phyloP scores from a whole-genome alignment of 768 basidiomycete species.

The Calocybe indica region DNA sequence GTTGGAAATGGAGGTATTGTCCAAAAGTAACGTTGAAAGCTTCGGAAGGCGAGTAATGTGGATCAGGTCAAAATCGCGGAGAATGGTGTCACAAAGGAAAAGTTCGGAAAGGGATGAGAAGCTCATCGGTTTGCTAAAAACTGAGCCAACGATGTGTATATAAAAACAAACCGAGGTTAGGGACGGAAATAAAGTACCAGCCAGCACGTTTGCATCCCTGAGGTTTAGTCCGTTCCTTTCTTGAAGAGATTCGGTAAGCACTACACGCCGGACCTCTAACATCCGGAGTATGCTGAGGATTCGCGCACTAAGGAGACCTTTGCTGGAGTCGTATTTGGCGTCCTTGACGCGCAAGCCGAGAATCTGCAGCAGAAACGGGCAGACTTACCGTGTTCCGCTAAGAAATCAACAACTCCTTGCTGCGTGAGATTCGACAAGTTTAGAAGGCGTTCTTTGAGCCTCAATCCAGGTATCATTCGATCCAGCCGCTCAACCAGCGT shows the following conservation, averaged over 20 bases:
- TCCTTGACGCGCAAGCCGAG: too few relatives aligned
- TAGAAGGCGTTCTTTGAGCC: conserved; percentile 35
- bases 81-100: conserved; percentile 37
- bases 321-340: too few relatives aligned
- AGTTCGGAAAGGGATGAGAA: conserved; percentile 47
- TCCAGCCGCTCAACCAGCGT: conserved; percentile 33
- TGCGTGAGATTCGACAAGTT: conserved; percentile 24
- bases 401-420: conserved; percentile 36
- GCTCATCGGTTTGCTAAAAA: conserved; percentile 43
- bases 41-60: conserved; percentile 50
- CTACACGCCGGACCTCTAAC: conserved; percentile 37
- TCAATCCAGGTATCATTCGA: conserved; percentile 38
- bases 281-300: conserved; percentile 39
- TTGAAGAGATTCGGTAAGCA: conserved; percentile 38
- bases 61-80: conserved; percentile 43
- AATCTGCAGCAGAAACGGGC: too few relatives aligned
- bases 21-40: conserved; percentile 39
- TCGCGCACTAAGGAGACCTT: conserved; percentile 43
- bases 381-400: conserved; percentile 28
- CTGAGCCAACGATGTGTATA: conserved; percentile 20
- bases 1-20: conserved; percentile 52
- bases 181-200: conserved; percentile 23
- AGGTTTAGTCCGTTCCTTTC: conserved; percentile 49
- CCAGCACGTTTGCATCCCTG: conserved; percentile 32
- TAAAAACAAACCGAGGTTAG: conserved; percentile 3